These are phyloP conservation scores for Isabelozyma gotoi DNA, from an alignment of 805 yeast species.

Conservation along the genomic window DNA sequence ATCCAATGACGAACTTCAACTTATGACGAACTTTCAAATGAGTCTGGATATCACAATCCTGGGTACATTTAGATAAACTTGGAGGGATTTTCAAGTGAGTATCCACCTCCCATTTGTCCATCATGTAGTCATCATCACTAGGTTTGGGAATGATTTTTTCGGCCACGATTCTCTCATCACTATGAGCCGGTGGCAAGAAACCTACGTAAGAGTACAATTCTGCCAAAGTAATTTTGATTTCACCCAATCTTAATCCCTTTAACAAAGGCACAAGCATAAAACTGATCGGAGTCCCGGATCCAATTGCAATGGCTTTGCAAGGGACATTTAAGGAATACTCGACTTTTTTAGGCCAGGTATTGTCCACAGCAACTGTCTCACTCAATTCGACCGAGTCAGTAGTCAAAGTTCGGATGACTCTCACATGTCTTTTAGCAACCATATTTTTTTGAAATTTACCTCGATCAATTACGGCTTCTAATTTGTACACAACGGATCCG, in stretches of 20 bases:
- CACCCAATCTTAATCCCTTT: constrained; percentile 79
- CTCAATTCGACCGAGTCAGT: constrained; percentile 84
- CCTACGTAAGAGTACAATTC: constrained; percentile 69
- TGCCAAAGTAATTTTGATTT: constrained; percentile 62
- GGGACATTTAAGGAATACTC: constrained; percentile 89
- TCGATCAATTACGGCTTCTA: constrained; percentile 80
- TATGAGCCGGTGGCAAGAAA: constrained; percentile 53
- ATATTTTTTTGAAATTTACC: constrained; percentile 72
- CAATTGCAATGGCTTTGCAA: constrained; percentile 85
- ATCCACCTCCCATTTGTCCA: constrained; percentile 70
- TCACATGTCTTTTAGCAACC: constrained; percentile 64
- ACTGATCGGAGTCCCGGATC: constrained; percentile 70
- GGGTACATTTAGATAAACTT: constrained; percentile 73
- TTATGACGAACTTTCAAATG: constrained; percentile 86
- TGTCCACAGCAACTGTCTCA: constrained; percentile 91
- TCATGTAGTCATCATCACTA: constrained; percentile 44
- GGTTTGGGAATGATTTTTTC: constrained; percentile 48
- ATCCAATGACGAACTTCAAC: constrained; percentile 73
- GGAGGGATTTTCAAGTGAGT: constrained; percentile 66
- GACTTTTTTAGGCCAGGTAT: constrained; percentile 92
- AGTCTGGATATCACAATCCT: constrained; percentile 74
- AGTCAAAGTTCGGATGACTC: constrained; percentile 83
- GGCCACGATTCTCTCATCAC: constrained; percentile 60
- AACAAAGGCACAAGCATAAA: constrained; percentile 73
- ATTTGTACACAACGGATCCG: constrained; percentile 66